These are phyloP conservation scores for Euphorbia pulcherrima DNA, from an alignment of 345 rosid species.

Conservation along the genomic window DNA sequence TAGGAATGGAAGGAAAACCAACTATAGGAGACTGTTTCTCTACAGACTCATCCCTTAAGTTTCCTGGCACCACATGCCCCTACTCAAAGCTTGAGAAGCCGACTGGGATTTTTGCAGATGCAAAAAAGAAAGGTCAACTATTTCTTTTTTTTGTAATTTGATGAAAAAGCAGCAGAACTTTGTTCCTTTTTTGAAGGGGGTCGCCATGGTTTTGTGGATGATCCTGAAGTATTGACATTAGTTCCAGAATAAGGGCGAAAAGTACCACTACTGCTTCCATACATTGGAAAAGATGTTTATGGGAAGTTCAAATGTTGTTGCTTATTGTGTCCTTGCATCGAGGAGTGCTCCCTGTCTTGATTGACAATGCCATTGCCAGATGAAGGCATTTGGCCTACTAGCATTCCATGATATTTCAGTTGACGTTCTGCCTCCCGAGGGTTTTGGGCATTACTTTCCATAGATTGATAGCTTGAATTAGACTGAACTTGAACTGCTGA, in stretches of 20 bases:
- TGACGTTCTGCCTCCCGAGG: slow-evolving; percentile 33
- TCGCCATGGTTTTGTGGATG: slow-evolving; percentile 65
- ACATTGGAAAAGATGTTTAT: slow-evolving; percentile 57
- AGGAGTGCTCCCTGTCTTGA: slow-evolving; percentile 48
- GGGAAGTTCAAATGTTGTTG: slow-evolving; percentile 68
- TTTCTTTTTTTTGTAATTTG: slow-evolving; percentile 59
- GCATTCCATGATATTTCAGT: slow-evolving; percentile 58
- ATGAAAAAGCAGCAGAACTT: slow-evolving; percentile 32
- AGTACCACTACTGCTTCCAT: slow-evolving; percentile 48
- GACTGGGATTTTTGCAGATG: slow-evolving; percentile 43
- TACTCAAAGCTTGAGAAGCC: slow-evolving; percentile 38
- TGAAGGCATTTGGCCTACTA: slow-evolving; percentile 45
- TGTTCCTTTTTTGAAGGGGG: slow-evolving; percentile 44
- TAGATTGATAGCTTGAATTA: slow-evolving; percentile 34
- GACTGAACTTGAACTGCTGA: slow-evolving; percentile 33
- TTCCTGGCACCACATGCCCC: slow-evolving; percentile 41
- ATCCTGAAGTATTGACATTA: slow-evolving; percentile 44
- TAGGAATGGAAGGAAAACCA: too few relatives aligned
- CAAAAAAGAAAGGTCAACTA: slow-evolving; percentile 53
- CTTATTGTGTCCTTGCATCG: slow-evolving; percentile 53
- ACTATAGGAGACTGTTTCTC: too few relatives aligned
- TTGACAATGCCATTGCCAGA: slow-evolving; percentile 34
- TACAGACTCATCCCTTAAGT: slow-evolving; percentile 47
- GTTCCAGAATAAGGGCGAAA: slow-evolving; percentile 54
- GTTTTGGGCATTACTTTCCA: slow-evolving; percentile 48